phyloP scores from a whole-genome alignment of 208 protist genomes.

The Herpetomonas tarakana region DNA sequence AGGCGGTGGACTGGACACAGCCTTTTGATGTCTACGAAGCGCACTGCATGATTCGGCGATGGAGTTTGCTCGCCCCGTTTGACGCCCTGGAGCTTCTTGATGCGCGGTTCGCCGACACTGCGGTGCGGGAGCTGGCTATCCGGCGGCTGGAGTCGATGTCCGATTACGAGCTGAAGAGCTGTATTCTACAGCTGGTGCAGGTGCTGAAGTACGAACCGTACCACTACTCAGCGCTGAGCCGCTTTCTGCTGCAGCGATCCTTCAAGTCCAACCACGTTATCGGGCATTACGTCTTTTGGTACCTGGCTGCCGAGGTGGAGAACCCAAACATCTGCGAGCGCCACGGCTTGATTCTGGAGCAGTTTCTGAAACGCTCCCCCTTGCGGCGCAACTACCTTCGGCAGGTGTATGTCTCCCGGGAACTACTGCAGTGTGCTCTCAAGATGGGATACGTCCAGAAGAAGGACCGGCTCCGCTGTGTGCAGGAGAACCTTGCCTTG shows the following conservation, averaged over 20 bases:
- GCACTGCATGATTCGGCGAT: slow-evolving; percentile 47
- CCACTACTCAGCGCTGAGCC: slow-evolving; percentile 66
- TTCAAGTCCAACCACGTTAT: slow-evolving; percentile 70
- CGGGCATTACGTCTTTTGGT: slow-evolving; percentile 86
- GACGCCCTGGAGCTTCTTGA: slow-evolving; percentile 83
- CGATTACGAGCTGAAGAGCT: slow-evolving; percentile 69
- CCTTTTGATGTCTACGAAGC: slow-evolving; percentile 61
- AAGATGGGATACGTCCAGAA: slow-evolving; percentile 44
- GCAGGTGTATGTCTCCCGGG: slow-evolving; percentile 57
- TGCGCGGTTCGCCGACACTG: slow-evolving; percentile 53
- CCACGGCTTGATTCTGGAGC: slow-evolving; percentile 79
- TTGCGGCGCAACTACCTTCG: slow-evolving; percentile 42
- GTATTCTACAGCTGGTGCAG: slow-evolving; percentile 84
- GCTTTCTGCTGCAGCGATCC: slow-evolving; percentile 69
- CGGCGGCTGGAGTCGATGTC: slow-evolving; percentile 48
- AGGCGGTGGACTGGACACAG: slow-evolving; percentile 63
- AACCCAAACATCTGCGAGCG: slow-evolving; percentile 65
- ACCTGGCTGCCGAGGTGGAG: slow-evolving; percentile 85
- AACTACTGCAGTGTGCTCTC: slow-evolving; percentile 58
- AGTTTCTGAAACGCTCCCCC: slow-evolving; percentile 66
- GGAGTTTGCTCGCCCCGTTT: slow-evolving; percentile 46
- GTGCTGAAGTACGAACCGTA: slow-evolving; percentile 87
- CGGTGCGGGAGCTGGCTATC: slow-evolving; percentile 72
- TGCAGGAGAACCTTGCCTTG: slow-evolving; percentile 40
- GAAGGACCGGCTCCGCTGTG: slow-evolving; percentile 41